Base-by-base conservation (phyloP, 1,139 yeast species). In the Blastobotrys proliferans region DNA sequence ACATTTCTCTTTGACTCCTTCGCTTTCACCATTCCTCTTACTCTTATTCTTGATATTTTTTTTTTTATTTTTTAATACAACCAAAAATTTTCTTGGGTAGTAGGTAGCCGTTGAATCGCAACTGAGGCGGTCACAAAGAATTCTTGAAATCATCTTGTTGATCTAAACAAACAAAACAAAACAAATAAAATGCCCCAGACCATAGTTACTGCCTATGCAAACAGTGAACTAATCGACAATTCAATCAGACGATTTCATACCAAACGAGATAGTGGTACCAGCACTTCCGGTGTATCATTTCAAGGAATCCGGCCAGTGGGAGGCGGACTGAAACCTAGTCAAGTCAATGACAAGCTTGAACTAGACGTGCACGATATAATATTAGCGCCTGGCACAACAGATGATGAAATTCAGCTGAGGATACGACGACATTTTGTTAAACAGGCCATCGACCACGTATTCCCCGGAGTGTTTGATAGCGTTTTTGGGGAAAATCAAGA, bases 261-360 rank as follows among this genome's bases (percentile, higher is more conserved):
- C 6, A 29, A 31, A 13, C 26, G 6, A 2, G 40, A 32, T 4
- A 20, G 14, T n/a, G 44, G 33, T 6, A 26, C 31, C 2, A 30
- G 30, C 13, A 41, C 40, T 13, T 35, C 44, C 10, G 44, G 44
- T 13, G 38, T 37, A 9, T 11, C 37, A 3, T 41, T 35, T 19
- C 44, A 41, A 19, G 44, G 44, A 1, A 21, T 41, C 3, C 16
- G 35, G n/a, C 40, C 40, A 14, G 32, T 31, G 10, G 27, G 37
- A 10, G 44, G 44, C 11, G 44, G 44, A 16, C 16, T 41, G 19
- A 27, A 25, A 9, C 44, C 40, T 1, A 41, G 40, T n/a, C 25
- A 30, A 31, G 26, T 41, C 1, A 22, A 41, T 18, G 28, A 41
- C 14, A 20, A 32, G 20, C 33, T 36, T 3, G 24, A 18, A 8